These are phyloP conservation scores for Salicornia ramosissima DNA, from an alignment of 148 eudicot species.

Conservation along the genomic window DNA sequence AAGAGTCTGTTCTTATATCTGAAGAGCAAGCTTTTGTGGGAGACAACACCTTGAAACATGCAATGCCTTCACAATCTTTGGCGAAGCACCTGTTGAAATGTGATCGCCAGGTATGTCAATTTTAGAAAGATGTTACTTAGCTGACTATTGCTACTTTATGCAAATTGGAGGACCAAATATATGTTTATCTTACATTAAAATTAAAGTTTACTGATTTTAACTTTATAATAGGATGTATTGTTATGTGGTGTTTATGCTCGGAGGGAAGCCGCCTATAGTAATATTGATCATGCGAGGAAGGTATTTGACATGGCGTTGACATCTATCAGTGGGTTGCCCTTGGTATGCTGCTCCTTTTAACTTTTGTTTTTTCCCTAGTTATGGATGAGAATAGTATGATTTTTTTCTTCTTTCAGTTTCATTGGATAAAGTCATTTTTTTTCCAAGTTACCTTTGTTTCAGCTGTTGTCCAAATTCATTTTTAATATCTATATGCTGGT, in stretches of 20 bases:
- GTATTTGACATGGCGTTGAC: slow-evolving; percentile 95
- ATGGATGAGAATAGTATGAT: background rate
- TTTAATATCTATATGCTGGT: too few relatives aligned
- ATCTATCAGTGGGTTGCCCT: slow-evolving; percentile 54
- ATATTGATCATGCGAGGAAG: slow-evolving; percentile 79
- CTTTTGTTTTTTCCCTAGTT: slow-evolving; percentile 6
- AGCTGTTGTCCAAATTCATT: background rate
- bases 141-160: background rate
- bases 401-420: too few relatives aligned
- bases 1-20: slow-evolving; percentile 75
- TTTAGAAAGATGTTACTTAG: background rate
- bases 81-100: slow-evolving; percentile 79
- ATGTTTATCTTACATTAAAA: background rate
- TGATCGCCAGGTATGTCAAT: slow-evolving; percentile 73
- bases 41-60: slow-evolving; percentile 32
- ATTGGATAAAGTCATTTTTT: too few relatives aligned
- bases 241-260: slow-evolving; percentile 92
- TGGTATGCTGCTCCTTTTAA: slow-evolving; percentile 33
- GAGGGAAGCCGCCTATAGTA: slow-evolving; percentile 82
- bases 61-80: slow-evolving; percentile 75
- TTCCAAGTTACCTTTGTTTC: too few relatives aligned
- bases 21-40: slow-evolving; percentile 62
- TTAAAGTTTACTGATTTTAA: background rate
- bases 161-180: slow-evolving; percentile 5
- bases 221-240: slow-evolving; percentile 57